Percentiles rank a stretch among this genome's conserved stretches.
Conservation (phyloP, 1,139 yeast species). For the Kazachstania sp. region DNA sequence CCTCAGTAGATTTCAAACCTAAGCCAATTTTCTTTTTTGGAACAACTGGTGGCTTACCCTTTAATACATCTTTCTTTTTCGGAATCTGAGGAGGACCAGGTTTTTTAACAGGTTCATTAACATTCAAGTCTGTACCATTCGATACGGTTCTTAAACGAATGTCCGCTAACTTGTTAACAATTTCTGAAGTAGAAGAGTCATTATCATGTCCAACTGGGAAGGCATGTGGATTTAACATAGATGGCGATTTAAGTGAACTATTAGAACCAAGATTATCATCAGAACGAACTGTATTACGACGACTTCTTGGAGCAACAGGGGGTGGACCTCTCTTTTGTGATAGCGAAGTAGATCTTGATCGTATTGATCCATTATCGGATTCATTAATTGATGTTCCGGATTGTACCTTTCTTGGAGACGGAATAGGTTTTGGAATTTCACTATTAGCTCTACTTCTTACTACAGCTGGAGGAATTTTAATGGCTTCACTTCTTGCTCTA, state of each 20-base stretch:
- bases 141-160: constrained; percentile 7
- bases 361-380: neutral
- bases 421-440: neutral
- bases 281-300: constrained; percentile 1
- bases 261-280: neutral
- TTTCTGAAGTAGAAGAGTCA: neutral
- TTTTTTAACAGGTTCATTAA: constrained; percentile 4
- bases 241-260: too few species aligned
- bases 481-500: neutral
- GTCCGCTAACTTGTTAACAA: constrained; percentile 7
- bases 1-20: neutral
- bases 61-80: constrained; percentile 4
- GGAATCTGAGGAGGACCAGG: constrained; percentile 14
- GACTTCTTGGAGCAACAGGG: constrained; percentile 1
- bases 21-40: constrained; percentile 12
- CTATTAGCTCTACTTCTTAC: neutral
- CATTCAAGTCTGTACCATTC: neutral
- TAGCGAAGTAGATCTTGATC: neutral
- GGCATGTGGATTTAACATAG: too few species aligned
- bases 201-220: neutral
- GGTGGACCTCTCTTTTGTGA: constrained; percentile 1
- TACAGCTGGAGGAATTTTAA: neutral
- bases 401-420: neutral
- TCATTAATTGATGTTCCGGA: neutral
- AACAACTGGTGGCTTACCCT: constrained; percentile 8